Base-by-base conservation (phyloP, 1,284 basidiomycete genomes). In the Marasmius oreades region DNA sequence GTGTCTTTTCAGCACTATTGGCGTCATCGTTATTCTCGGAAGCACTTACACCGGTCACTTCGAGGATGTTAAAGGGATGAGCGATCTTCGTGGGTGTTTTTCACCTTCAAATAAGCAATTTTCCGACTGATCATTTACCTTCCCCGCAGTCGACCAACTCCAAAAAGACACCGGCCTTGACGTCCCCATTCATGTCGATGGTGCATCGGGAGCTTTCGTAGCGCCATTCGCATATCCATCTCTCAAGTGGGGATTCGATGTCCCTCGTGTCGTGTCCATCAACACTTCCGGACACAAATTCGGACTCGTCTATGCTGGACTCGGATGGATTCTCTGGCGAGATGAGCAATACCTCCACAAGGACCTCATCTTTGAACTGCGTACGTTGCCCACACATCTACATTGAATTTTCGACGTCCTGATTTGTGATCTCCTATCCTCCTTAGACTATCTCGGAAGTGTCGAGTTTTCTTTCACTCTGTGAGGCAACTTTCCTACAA, bases 41-140 rank as follows among this genome's bases (percentile, higher is more conserved):
- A 75, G 73, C 54, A 90, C 88, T 22, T 90, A 90, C 69, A 90
- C 88, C 2, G 88, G 88, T 14, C 81, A 83, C 59, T 91, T 86
- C 66, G 89, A 91, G 68, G 73, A 82, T 57, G 87, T 90, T 43
- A 69, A 80, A 62, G 80, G 80, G 55, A 85, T 91, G 82, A 74
- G 76, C 56, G 73, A 82, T 53, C 70, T 85, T 18, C 73, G 76
- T 77, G 56, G 37, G 73, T 67, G 16, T 43, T 16, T 39, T 5
- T 46, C 22, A 16, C 31, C n/a, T 45, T 43, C 34, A 8, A 10
- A n/a, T 33, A 11, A 50, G 31, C 20, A 20, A 22, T 51, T 20
- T 22, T 39, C 12, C 23, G 48, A 44, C 36, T 23, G 43, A 37
- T 50, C 22, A 12, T 54, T 52, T 16, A 52, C 24, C n/a, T 11